Base-by-base conservation (phyloP, 2,329 filamentous ascomycete genomes). In the Cladosporium halotolerans region DNA sequence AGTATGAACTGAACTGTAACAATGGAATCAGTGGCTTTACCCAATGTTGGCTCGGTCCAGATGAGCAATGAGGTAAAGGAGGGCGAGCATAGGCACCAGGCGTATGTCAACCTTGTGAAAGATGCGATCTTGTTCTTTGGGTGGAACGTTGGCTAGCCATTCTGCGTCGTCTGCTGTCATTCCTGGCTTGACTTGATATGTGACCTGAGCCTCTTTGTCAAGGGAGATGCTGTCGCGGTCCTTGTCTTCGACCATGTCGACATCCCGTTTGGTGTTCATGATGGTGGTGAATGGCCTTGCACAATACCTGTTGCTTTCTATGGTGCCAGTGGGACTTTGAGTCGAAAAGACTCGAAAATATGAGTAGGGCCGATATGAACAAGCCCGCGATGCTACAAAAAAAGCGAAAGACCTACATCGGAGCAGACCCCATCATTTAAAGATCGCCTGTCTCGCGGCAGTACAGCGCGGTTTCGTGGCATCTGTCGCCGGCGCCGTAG, bases 41-140 rank as follows among this genome's bases (percentile, higher is more conserved):
- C n/a, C 36, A 39, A 58, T 58, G 13, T 62, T 62, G 38, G 74
- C 75, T 54, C 46, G 69, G 60, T 78, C 75, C 33, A 78, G 66
- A 65, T 81, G 81, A 47, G 76, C 78, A 14, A 79, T 68, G 69
- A 83, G 68, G 58, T 83, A 83, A 11, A 84, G 73, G 0, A 83
- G 64, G 3, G 79, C 76, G 55, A 84, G 75, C 66, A 82, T 79
- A 0, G 81, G 81, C 40, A 84, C 76, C 19, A 84, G 73, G 60
- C 75, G 70, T 70, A 73, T 68, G 64, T 83, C 76, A 57, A 79
- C 70, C 66, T 78, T 79, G 60, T 76, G 69, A 39, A 83, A 62
- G 0, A 83, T 72, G 52, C 69, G 72, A 58, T 74, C 79, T n/a
- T 61, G 57, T 33, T 61, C 59, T 19, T 54, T 56, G 43, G 54